These are phyloP conservation scores for Sporothrix pallida DNA, from an alignment of 2,329 filamentous ascomycete genomes.

Conservation along the genomic window DNA sequence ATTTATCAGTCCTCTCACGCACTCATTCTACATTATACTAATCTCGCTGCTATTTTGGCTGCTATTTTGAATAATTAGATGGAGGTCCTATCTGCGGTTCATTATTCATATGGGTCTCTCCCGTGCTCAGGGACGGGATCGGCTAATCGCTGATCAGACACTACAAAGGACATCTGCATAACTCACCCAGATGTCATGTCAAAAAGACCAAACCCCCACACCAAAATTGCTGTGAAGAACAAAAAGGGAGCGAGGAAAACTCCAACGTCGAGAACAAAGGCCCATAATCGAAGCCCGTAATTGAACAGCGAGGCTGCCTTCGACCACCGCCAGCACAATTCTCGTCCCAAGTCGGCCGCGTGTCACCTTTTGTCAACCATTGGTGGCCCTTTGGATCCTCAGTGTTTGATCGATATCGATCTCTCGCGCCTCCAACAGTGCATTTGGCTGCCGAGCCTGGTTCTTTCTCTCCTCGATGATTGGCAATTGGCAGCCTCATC, in stretches of 20 bases:
- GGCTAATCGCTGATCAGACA: constrained; percentile 32
- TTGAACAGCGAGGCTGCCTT: not conserved
- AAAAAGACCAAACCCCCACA: constrained; percentile 4
- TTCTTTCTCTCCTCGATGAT: not conserved
- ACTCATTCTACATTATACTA: not conserved
- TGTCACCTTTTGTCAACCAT: not conserved
- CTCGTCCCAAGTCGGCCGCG: not conserved
- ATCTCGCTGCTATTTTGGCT: not conserved
- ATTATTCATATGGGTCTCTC: constrained; percentile 12
- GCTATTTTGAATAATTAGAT: not conserved
- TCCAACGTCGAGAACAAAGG: not conserved
- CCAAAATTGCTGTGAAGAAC: not conserved
- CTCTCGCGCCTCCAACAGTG: not conserved
- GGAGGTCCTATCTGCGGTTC: constrained; percentile 22
- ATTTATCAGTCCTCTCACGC: not conserved
- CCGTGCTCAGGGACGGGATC: constrained; percentile 20
- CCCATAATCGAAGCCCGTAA: too few relatives aligned
- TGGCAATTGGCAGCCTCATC: not conserved
- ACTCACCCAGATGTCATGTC: not conserved
- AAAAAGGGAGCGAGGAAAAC: not conserved
- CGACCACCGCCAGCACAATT: not conserved
- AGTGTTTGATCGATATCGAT: constrained; percentile 28
- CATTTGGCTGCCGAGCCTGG: constrained; percentile 18
- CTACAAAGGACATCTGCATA: not conserved
- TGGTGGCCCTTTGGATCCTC: not conserved